Evolutionary conservation across 345 rosid species (phyloP), one percentile per base, ranked within the genome.

Genomic region (Brassica juncea): DNA sequence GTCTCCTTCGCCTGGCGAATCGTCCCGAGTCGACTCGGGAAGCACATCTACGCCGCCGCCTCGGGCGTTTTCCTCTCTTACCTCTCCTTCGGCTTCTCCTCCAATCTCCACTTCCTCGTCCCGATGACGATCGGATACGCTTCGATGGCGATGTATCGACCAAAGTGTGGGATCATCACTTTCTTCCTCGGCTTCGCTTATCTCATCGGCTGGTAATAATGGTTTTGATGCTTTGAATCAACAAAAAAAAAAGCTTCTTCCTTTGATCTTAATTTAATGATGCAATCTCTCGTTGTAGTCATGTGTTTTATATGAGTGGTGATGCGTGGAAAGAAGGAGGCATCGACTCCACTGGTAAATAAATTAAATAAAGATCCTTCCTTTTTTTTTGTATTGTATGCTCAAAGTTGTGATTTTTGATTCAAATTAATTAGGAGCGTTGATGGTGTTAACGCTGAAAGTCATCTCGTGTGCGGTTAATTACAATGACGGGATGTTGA

Each of bases 291-390:
- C 3, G 16, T 67, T 90, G 85, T 82, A 95, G 99, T 84, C 98
- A 95, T 85, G 97, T 95, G 64, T 89, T 86, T 86, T 95, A 95
- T 85, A 93, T 95, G 99, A 95, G 98, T 70, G 99, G 99, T 57
- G 99, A 95, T 88, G 99, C 99, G 12, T 95, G 99, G 99, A 95
- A 95, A 86, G 98, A 90, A 87, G 99, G 99, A 64, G 99, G 98
- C 69, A 95, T 93, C 14, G 99, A 95, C 84, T 86, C 94, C 65
- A 95, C 99, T 73, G 99, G 99, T 92, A 19, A 39, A 32, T 32
- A 4, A 32, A 5, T 32, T 19, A 19, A 78, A 87, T 5, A 52
- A 55, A 52, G 39, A 5, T 74, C 27, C 37, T 75, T 35, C 66
- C 31, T 75, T 63, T 75, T 42, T 9, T 10, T 28, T n/a, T n/a